Evolutionary conservation across 306 rosid species (phyloP).

Genomic region (Abrus pulchellus): DNA sequence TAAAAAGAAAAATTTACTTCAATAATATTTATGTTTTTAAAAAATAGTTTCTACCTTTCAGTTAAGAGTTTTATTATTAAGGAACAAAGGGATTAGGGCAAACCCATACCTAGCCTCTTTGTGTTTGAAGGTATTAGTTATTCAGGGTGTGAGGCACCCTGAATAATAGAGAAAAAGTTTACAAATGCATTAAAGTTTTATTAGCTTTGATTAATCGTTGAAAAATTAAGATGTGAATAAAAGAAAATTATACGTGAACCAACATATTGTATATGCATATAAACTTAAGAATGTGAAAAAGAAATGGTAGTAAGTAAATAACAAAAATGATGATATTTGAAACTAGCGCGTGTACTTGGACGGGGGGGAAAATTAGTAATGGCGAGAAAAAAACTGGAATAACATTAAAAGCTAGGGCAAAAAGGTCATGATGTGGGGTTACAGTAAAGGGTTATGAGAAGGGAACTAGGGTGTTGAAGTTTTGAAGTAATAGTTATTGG

Average conservation of each 20-base stretch:
- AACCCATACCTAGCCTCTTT: too few species aligned
- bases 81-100: too few species aligned
- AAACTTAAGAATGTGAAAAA: neutral
- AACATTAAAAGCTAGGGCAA: constrained; percentile 13
- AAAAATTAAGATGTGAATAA: neutral
- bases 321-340: neutral
- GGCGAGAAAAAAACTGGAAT: neutral
- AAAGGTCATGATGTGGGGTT: constrained; percentile 5
- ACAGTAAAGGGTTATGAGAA: neutral
- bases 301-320: neutral
- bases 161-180: neutral
- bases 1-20: too few species aligned
- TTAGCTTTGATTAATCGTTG: neutral
- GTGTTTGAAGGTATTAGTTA: too few species aligned
- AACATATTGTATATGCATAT: neutral
- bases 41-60: too few species aligned
- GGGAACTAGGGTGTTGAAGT: constrained; percentile 12
- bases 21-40: too few species aligned
- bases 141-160: too few species aligned
- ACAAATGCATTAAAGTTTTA: neutral
- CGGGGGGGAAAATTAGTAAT: neutral
- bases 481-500: constrained; percentile 21
- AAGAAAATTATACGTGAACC: neutral
- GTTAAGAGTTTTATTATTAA: too few species aligned
- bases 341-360: neutral